phyloP scores from a whole-genome alignment of 2,329 filamentous ascomycete species.

The Cercospora zeina region DNA sequence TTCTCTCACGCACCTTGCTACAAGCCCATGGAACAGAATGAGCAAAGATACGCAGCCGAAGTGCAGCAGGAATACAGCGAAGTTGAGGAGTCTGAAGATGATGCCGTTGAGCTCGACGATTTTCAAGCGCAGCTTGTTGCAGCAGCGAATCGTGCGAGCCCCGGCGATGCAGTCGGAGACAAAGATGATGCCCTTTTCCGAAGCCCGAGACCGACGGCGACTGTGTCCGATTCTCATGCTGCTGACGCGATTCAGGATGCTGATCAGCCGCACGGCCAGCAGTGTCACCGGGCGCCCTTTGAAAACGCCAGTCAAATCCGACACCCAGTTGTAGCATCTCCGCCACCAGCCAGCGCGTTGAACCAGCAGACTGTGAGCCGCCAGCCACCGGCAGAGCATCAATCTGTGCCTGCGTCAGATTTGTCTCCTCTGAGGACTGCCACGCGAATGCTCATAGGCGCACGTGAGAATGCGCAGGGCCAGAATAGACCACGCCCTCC shows the following conservation, averaged over 20 bases:
- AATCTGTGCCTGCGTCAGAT: not conserved
- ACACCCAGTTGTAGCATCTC: not conserved
- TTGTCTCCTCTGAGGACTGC: not conserved
- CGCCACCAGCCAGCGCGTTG: not conserved
- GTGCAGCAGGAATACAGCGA: not conserved
- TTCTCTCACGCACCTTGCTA: conserved; percentile 9
- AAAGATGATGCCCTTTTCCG: not conserved
- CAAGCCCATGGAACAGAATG: not conserved
- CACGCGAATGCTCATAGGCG: not conserved
- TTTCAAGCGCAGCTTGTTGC: conserved; percentile 10
- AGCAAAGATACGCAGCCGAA: not conserved
- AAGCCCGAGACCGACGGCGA: not conserved
- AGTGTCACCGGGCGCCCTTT: not conserved
- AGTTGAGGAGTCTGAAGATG: not conserved
- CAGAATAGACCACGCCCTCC: not conserved
- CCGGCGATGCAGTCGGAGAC: not conserved
- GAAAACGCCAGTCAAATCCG: not conserved
- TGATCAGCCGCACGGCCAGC: not conserved
- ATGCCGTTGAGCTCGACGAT: not conserved
- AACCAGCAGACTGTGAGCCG: not conserved
- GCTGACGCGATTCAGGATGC: not conserved
- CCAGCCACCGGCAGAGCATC: not conserved
- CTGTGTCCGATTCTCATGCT: not conserved
- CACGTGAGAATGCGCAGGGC: not conserved
- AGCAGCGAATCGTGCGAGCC: not conserved